Evolutionary conservation across 352 stramenopile genomes (phyloP), one percentile per base, ranked within the genome.

Genomic region (Hyaloperonospora brassicae): DNA sequence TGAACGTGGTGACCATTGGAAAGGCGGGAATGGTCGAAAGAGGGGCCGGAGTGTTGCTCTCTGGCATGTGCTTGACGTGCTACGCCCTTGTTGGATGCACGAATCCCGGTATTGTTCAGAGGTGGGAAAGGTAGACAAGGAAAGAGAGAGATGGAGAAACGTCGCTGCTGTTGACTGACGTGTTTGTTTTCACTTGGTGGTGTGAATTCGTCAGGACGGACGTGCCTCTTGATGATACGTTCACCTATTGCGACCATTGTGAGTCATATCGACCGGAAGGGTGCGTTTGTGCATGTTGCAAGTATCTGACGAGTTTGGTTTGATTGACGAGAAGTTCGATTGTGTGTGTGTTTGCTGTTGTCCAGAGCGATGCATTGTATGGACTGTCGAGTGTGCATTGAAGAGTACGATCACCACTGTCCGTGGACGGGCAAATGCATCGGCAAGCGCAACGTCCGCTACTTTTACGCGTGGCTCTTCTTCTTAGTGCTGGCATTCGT

Each of bases 341-440:
- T 42, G 36, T 11, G 17, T 14, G 3, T 21, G 36, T 42, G 11
- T 42, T 14, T 11, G 36, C 12, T 42, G 4, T 21, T 42, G n/a
- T 21, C 36, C 42, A 93, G 76, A 17, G 81, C 86, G 6, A 60
- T 85, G 34, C 86, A 95, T 50, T 95, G 86, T 55, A 81, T 87
- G 64, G 83, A 95, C 54, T 95, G 86, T 59, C 77, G 82, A 35
- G 84, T 88, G 52, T 95, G 86, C 51, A 84, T 95, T 47, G 76
- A 86, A 40, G 84, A 86, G 44, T 89, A 94, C 57, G 87, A 97
- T 64, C 88, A 97, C 70, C 88, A 97, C 49, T 97, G 88, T 64
- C 88, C 88, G n/a, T 97, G 88, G 85, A 97, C 88, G 11, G 84
- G 87, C 55, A 95, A 96, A 64, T 96, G 87, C 59, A 79, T 96